Evolutionary conservation across 257 asterid genomes (phyloP), one percentile per base, ranked within the genome.

Genomic region (Eucommia ulmoides): DNA sequence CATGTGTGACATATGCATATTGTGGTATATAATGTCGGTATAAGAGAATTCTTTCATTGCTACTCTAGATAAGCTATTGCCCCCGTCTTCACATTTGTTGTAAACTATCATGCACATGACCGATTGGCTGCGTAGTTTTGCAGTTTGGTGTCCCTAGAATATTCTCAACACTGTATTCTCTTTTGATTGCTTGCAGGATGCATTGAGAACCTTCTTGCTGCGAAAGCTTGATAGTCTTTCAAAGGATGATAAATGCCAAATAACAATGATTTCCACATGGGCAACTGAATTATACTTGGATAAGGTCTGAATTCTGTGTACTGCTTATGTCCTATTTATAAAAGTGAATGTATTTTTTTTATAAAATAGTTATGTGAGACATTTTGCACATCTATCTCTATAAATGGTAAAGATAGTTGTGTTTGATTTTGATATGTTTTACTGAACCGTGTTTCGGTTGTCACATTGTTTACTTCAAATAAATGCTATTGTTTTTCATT

Each of bases 181-280:
- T 44, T 55, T 57, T 64, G 48, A 52, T 56, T 66, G 53, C 57
- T 55, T 67, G 60, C 88, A 91, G 98, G 98, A 91, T 72, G 94
- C 94, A 60, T 72, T 91, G 79, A 77, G 92, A 75, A 83, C 98
- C 49, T 91, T 80, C 73, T 69, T 91, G 71, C 71, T 91, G 72
- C 79, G 93, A 73, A 91, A 83, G 80, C 96, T 91, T 58, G 98
- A 91, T 72, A 83, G 54, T 72, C 75, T 91, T 65, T 52, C 91
- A 2, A 77, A 79, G 79, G 98, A 83, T 63, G 98, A 91, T 57
- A 86, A 78, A 74, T 86, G 94, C 74, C 98, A 91, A 71, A 81
- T 79, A 52, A 86, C 94, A n/a, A 91, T 86, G 98, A 86, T 91
- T 65, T 80, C 96, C 51, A 91, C 93, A 16, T 91, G 98, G 98